A percentile compares a stretch with the other conserved stretches of the same genome.
Conservation (phyloP, 2,329 filamentous ascomycete genomes). For the Sclerotinia glacialis region DNA sequence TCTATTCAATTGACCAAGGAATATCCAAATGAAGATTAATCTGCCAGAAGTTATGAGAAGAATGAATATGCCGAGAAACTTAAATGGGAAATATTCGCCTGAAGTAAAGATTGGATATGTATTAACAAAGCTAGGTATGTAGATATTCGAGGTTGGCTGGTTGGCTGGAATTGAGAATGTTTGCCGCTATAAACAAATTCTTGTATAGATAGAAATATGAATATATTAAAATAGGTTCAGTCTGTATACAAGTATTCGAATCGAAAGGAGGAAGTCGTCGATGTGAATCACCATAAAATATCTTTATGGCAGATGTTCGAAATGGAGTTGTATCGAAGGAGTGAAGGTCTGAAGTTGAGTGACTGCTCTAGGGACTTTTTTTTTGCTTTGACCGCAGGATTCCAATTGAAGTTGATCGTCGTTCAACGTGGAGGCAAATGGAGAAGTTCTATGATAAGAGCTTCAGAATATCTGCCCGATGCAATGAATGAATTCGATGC, state of each 20-base stretch:
- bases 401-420: neutral
- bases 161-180: slow-evolving; percentile 23
- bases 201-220: slow-evolving; percentile 14
- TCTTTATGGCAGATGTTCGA: slow-evolving; percentile 7
- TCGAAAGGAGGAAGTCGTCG: slow-evolving; percentile 19
- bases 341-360: slow-evolving; percentile 1
- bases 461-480: slow-evolving; percentile 2
- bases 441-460: neutral
- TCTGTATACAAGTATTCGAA: slow-evolving; percentile 22
- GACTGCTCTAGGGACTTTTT: neutral
- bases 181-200: slow-evolving; percentile 21
- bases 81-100: slow-evolving; percentile 6
- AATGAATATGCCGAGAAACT: slow-evolving; percentile 6
- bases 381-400: neutral
- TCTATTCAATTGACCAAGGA: slow-evolving; percentile 15
- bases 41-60: slow-evolving; percentile 18
- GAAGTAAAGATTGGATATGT: slow-evolving; percentile 17
- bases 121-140: slow-evolving; percentile 22
- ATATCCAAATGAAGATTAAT: slow-evolving; percentile 25
- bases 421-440: slow-evolving; percentile 5
- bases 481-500: slow-evolving; percentile 14
- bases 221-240: slow-evolving; percentile 17
- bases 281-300: slow-evolving; percentile 18
- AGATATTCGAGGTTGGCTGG: slow-evolving; percentile 20
- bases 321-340: slow-evolving; percentile 13